phyloP scores from a whole-genome alignment of 2,329 filamentous ascomycete species.

The Aspergillus novofumigatus region DNA sequence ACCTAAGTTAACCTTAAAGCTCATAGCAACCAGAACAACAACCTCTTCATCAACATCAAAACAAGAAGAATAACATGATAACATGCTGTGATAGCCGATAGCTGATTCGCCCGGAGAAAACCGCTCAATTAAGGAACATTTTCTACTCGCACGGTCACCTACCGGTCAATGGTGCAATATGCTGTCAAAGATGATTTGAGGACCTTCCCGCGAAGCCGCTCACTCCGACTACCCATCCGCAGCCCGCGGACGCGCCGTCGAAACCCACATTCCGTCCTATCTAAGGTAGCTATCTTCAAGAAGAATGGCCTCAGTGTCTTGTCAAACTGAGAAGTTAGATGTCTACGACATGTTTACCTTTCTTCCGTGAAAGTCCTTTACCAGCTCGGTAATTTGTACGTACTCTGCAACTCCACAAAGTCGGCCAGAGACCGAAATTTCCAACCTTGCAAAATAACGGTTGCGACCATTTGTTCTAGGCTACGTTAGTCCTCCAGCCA shows the following conservation, averaged over 20 bases:
- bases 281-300: background rate
- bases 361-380: background rate
- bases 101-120: background rate
- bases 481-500: background rate
- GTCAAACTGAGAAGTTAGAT: background rate
- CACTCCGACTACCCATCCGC: background rate
- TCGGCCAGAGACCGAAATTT: constrained; percentile 4
- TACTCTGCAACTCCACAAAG: background rate
- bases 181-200: background rate
- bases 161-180: background rate
- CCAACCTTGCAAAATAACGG: constrained; percentile 10
- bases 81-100: background rate
- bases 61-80: background rate
- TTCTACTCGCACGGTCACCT: background rate
- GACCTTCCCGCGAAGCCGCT: background rate
- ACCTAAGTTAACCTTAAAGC: background rate
- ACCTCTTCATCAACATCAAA: background rate
- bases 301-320: background rate
- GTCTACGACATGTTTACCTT: background rate
- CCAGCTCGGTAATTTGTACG: background rate
- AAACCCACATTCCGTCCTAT: background rate
- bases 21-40: background rate
- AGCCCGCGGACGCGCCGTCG: background rate
- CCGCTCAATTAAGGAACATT: background rate
- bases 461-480: constrained; percentile 9